A percentile compares a stretch with the other conserved stretches of the same genome.
phyloP scores from a whole-genome alignment of 352 stramenopile genomes.

The Stephanocyclus meneghinianus region DNA sequence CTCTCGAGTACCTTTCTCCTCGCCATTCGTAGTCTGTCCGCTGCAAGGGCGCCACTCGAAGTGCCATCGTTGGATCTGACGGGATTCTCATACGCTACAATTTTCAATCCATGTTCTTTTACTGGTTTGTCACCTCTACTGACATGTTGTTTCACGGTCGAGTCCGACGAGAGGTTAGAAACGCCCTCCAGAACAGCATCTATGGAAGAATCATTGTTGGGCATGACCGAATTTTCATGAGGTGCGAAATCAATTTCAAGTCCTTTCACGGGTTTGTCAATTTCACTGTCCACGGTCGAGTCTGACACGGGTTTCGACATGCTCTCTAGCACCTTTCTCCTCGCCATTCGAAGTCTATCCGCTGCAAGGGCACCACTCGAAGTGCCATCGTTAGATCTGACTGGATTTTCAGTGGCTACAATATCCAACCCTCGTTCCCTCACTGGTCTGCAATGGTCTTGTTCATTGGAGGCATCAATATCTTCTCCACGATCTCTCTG shows the following conservation, averaged over 20 bases:
- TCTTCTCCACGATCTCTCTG: not conserved
- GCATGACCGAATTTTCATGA: not conserved
- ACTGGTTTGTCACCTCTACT: no score
- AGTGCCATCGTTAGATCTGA: conserved; percentile 44
- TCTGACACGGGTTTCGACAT: conserved; percentile 7
- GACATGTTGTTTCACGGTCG: no score
- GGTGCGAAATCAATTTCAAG: no score
- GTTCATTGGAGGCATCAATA: not conserved
- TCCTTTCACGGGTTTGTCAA: no score
- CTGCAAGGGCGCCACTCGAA: conserved; percentile 16
- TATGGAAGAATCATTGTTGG: conserved; percentile 18
- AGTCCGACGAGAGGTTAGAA: not conserved
- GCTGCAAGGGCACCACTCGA: conserved; percentile 37
- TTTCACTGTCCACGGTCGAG: no score
- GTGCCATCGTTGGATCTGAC: conserved; percentile 17
- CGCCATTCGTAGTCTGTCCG: conserved; percentile 16
- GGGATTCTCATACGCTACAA: no score
- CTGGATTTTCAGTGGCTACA: conserved; percentile 28
- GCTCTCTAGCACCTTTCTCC: conserved; percentile 35
- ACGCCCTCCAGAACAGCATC: conserved; percentile 29
- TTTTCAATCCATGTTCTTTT: no score
- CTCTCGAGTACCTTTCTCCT: conserved; percentile 19
- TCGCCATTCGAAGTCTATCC: conserved; percentile 37
- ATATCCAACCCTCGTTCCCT: not conserved
- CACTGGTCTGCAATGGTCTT: not conserved